phyloP scores from a whole-genome alignment of 2,329 filamentous ascomycete genomes.

The Aspergillus transmontanensis region DNA sequence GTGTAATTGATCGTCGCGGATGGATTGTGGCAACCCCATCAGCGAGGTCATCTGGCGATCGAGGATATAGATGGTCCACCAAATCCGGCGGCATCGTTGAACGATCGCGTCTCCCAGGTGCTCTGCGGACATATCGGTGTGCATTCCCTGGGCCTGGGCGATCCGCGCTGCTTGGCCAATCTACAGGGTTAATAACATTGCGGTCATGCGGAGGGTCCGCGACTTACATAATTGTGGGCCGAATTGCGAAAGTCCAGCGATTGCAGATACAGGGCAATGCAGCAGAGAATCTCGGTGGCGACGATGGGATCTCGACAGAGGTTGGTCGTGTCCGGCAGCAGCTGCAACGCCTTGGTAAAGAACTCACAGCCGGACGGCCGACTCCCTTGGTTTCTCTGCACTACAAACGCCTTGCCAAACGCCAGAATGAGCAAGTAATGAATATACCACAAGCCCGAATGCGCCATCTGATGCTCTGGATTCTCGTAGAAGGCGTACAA shows the following conservation, averaged over 20 bases:
- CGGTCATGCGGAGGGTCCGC: neutral
- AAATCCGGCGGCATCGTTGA: conserved; percentile 53
- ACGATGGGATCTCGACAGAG: conserved; percentile 48
- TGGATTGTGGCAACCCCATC: conserved; percentile 55
- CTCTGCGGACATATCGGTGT: conserved; percentile 53
- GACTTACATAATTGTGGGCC: conserved; percentile 50
- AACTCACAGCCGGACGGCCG: conserved; percentile 52
- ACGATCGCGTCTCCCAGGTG: conserved; percentile 46
- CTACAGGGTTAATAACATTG: conserved; percentile 23
- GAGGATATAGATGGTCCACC: conserved; percentile 59
- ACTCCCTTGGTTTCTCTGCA: conserved; percentile 38
- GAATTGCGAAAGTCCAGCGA: conserved; percentile 52
- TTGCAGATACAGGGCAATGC: conserved; percentile 56
- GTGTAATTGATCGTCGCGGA: conserved; percentile 55
- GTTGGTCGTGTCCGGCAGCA: conserved; percentile 47
- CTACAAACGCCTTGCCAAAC: conserved; percentile 58
- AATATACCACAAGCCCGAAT: conserved; percentile 52
- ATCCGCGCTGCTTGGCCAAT: conserved; percentile 57
- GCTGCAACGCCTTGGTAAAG: conserved; percentile 49
- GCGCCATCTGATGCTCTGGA: conserved; percentile 27
- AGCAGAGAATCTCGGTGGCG: conserved; percentile 55
- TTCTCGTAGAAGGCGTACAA: conserved; percentile 47
- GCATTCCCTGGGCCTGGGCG: conserved; percentile 54
- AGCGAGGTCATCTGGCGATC: conserved; percentile 58
- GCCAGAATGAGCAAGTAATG: conserved; percentile 58